These are phyloP conservation scores for Colletotrichum paranaense DNA, from an alignment of 2,329 filamentous ascomycete species.

Conservation along the genomic window DNA sequence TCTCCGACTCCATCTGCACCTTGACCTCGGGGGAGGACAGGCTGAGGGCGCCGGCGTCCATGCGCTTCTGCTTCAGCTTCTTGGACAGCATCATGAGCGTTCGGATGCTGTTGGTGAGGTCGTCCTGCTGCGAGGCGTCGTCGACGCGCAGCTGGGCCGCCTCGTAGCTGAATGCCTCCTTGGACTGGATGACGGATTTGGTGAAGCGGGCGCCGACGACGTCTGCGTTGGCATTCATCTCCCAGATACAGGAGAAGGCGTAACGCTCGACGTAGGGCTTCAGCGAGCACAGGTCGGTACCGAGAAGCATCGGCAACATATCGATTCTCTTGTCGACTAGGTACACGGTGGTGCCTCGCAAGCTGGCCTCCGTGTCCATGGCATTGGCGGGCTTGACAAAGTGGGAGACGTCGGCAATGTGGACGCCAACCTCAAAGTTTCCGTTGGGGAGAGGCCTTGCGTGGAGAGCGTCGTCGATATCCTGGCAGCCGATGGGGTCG, in stretches of 20 bases:
- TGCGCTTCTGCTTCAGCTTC: constrained; percentile 92
- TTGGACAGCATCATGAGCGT: constrained; percentile 89
- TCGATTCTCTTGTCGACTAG: constrained; percentile 99
- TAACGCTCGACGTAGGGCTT: constrained; percentile 98
- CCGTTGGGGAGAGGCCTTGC: constrained; percentile 87
- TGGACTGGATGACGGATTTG: constrained; percentile 96
- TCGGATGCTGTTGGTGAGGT: constrained; percentile 90
- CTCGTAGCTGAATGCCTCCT: constrained; percentile 98
- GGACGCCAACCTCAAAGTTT: constrained; percentile 95
- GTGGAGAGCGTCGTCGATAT: constrained; percentile 98
- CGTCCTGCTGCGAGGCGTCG: constrained; percentile 86
- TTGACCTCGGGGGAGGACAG: constrained; percentile 98
- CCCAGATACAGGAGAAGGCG: constrained; percentile 89
- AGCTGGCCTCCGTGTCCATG: constrained; percentile 95
- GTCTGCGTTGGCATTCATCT: constrained; percentile 86
- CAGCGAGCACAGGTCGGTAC: constrained; percentile 94
- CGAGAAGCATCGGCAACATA: constrained; percentile 96
- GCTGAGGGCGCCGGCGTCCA: constrained; percentile 94
- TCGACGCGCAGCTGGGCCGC: constrained; percentile 95
- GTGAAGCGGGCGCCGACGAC: constrained; percentile 90
- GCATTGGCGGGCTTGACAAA: constrained; percentile 97
- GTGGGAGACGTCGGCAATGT: constrained; percentile 99
- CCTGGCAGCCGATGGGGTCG: constrained; percentile 93
- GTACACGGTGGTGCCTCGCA: constrained; percentile 96
- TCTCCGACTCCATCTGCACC: constrained; percentile 94